phyloP scores from a whole-genome alignment of 2,329 filamentous ascomycete species.

The Apiospora pterosperma region DNA sequence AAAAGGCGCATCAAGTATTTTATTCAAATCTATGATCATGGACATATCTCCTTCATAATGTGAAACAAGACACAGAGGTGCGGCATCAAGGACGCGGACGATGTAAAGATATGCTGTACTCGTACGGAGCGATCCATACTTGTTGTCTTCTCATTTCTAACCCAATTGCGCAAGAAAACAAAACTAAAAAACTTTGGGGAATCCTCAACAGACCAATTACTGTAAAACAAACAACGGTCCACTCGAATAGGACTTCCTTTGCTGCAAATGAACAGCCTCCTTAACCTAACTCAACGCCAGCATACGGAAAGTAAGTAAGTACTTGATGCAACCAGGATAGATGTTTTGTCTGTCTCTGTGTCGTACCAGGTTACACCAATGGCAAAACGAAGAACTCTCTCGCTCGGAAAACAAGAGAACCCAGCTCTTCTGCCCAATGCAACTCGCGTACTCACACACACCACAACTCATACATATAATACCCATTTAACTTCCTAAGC shows the following conservation, averaged over 20 bases:
- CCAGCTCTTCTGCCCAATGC: neutral
- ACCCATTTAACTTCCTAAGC: neutral
- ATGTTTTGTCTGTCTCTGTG: too few species aligned
- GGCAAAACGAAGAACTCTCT: neutral
- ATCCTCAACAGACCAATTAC: neutral
- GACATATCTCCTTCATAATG: neutral
- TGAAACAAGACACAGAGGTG: neutral
- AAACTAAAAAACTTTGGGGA: neutral
- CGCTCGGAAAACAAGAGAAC: neutral
- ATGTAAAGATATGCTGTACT: neutral
- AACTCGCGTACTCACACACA: neutral
- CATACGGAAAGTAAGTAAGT: neutral
- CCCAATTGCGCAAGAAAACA: neutral
- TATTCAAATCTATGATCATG: neutral
- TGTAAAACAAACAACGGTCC: neutral
- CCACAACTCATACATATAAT: neutral
- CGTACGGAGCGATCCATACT: neutral
- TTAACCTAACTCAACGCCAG: neutral
- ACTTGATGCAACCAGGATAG: neutral
- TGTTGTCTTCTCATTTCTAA: neutral
- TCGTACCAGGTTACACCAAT: neutral
- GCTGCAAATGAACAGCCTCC: neutral
- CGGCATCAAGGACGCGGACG: neutral
- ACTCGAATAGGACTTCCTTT: too few species aligned
- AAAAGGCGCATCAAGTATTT: conserved; percentile 1